Evolutionary conservation across 1,284 basidiomycete species (phyloP).

Genomic region (Puccinia novopanici): DNA sequence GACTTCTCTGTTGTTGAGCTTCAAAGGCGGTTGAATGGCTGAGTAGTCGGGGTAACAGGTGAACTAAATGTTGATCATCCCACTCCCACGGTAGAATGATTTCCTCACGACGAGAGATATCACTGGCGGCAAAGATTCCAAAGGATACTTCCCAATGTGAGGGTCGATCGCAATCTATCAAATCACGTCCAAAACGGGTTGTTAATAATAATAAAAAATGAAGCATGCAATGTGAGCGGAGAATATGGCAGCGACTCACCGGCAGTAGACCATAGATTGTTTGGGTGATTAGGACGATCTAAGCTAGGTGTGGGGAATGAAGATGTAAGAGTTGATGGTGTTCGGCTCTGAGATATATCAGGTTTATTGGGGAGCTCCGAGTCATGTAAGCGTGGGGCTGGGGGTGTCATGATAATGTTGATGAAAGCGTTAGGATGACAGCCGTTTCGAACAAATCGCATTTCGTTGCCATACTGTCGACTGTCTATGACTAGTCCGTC

Average conservation of each 20-base stretch:
- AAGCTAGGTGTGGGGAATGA: neutral
- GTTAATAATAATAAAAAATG: conserved; percentile 14
- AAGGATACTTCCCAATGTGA: conserved; percentile 61
- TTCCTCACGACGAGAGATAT: conserved; percentile 79
- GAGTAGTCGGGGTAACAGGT: conserved; percentile 70
- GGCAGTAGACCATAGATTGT: neutral
- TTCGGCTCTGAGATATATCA: neutral
- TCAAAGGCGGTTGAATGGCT: conserved; percentile 41
- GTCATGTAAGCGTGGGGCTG: conserved; percentile 8
- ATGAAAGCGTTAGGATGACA: conserved; percentile 88
- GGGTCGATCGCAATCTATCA: conserved; percentile 63
- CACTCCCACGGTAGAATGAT: conserved; percentile 92
- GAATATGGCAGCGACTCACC: conserved; percentile 26
- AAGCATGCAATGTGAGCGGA: neutral
- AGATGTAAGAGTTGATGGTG: neutral
- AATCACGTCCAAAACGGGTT: conserved; percentile 11
- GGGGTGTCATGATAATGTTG: conserved; percentile 65
- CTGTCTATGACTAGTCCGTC: conserved; percentile 80
- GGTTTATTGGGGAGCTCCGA: neutral
- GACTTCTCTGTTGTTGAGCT: conserved; percentile 38
- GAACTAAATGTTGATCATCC: conserved; percentile 88
- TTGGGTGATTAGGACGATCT: conserved; percentile 34
- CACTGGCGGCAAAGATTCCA: conserved; percentile 77
- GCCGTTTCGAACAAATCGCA: conserved; percentile 76
- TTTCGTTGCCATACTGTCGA: conserved; percentile 73